Conservation (phyloP, 768 basidiomycete genomes). For the Auricularia auricula-judae region DNA sequence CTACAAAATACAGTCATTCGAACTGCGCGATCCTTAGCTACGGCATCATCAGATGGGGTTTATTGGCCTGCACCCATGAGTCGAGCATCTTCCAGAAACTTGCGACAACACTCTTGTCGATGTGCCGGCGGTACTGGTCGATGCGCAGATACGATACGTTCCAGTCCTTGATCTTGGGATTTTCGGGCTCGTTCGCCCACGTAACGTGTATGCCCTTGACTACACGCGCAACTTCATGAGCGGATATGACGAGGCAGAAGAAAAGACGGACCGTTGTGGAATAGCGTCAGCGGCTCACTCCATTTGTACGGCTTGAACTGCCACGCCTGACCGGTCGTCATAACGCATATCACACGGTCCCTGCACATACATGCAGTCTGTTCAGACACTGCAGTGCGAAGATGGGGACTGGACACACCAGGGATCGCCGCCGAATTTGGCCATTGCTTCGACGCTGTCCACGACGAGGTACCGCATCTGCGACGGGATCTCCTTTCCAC, state of each 20-base stretch:
- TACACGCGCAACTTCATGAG: slow-evolving; percentile 18
- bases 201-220: slow-evolving; percentile 93
- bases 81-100: slow-evolving; percentile 94
- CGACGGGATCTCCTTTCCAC: slow-evolving; percentile 45
- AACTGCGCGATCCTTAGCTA: background rate
- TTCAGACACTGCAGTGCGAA: background rate
- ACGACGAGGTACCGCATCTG: slow-evolving; percentile 68
- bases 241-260: background rate
- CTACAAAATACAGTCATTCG: no score
- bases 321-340: slow-evolving; percentile 98
- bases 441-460: slow-evolving; percentile 84
- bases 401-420: slow-evolving; percentile 37
- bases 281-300: slow-evolving; percentile 83
- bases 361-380: slow-evolving; percentile 13
- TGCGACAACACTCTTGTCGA: slow-evolving; percentile 89
- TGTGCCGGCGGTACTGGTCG: slow-evolving; percentile 78
- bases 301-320: slow-evolving; percentile 97
- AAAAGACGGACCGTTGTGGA: slow-evolving; percentile 65
- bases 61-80: slow-evolving; percentile 69
- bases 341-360: slow-evolving; percentile 92
- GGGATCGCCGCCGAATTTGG: slow-evolving; percentile 84
- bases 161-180: slow-evolving; percentile 87
- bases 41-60: slow-evolving; percentile 45
- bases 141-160: slow-evolving; percentile 88
- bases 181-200: slow-evolving; percentile 89